Conservation (phyloP, 2,329 filamentous ascomycete genomes). For the Boeremia lycopersici region DNA sequence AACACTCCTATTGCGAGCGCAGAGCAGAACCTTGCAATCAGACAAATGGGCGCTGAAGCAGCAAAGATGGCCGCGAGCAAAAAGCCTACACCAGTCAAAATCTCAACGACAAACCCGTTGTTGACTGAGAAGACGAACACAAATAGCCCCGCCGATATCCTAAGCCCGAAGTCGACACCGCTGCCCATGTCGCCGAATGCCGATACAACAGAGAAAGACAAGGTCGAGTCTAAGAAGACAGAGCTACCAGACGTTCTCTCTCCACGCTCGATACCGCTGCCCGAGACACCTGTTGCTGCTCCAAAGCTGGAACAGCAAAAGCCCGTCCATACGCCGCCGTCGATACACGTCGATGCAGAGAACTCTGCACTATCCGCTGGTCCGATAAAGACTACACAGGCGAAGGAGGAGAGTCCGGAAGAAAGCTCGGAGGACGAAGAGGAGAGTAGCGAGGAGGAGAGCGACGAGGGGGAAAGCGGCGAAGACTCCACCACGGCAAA, state of each 20-base stretch:
- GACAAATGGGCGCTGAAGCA: constrained; percentile 45
- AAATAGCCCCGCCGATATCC: constrained; percentile 32
- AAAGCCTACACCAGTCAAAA: constrained; percentile 40
- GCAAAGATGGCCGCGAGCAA: constrained; percentile 45
- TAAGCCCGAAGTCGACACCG: constrained; percentile 12
- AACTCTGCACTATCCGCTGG: constrained; percentile 32
- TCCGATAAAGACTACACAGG: constrained; percentile 24
- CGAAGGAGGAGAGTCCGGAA: constrained; percentile 16
- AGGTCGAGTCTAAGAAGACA: constrained; percentile 5
- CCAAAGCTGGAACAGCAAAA: constrained; percentile 26
- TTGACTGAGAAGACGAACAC: constrained; percentile 43
- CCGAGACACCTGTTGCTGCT: constrained; percentile 29
- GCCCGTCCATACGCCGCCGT: constrained; percentile 29
- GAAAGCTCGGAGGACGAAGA: constrained; percentile 15
- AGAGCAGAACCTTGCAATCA: constrained; percentile 45
- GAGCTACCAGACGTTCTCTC: constrained; percentile 25
- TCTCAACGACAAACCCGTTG: constrained; percentile 45
- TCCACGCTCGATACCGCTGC: constrained; percentile 33
- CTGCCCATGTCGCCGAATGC: constrained; percentile 19
- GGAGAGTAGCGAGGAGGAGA: constrained; percentile 16
- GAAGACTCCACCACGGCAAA: constrained; percentile 20
- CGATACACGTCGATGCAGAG: constrained; percentile 32
- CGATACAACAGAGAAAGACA: not conserved
- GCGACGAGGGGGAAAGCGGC: constrained; percentile 18
- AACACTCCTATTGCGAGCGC: constrained; percentile 31